Conservation (phyloP, 257 asterid species). For the Handroanthus guayacan region DNA sequence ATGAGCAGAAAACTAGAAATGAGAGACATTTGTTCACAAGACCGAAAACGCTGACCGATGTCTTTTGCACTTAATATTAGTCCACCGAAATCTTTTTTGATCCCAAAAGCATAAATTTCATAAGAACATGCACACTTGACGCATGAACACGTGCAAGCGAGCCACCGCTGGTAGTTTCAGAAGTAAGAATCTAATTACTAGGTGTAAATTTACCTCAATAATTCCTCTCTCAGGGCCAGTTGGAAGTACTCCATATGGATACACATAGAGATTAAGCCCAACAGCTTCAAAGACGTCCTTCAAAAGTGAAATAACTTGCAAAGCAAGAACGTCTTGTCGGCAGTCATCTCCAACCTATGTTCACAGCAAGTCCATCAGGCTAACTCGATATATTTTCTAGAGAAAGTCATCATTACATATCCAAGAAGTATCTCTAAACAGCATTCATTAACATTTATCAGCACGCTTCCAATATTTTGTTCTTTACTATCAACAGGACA, state of each 20-base stretch:
- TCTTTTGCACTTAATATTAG: not conserved
- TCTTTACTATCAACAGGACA: constrained; percentile 16
- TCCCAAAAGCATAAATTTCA: not conserved
- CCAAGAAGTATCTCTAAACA: constrained; percentile 74
- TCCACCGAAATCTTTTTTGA: not conserved
- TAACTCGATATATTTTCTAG: constrained; percentile 21
- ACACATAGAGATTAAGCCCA: constrained; percentile 69
- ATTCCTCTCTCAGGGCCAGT: constrained; percentile 98
- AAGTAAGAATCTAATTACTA: not conserved
- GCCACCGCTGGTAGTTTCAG: not conserved
- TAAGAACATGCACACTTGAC: not conserved
- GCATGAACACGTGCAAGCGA: not conserved
- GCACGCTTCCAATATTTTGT: constrained; percentile 2
- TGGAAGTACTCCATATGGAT: constrained; percentile 87
- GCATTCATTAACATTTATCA: constrained; percentile 6
- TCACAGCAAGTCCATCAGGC: constrained; percentile 43
- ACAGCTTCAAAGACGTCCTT: constrained; percentile 76
- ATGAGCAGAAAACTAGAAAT: not conserved
- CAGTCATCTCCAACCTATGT: constrained; percentile 98
- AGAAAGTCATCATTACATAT: constrained; percentile 1
- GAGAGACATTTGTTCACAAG: not conserved
- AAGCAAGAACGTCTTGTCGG: constrained; percentile 96
- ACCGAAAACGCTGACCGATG: not conserved
- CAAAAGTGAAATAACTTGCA: constrained; percentile 93
- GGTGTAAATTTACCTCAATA: constrained; percentile 71